Evolutionary conservation across 257 asterid species (phyloP), one percentile per base, ranked within the genome.

Genomic region (Agastache rugosa): DNA sequence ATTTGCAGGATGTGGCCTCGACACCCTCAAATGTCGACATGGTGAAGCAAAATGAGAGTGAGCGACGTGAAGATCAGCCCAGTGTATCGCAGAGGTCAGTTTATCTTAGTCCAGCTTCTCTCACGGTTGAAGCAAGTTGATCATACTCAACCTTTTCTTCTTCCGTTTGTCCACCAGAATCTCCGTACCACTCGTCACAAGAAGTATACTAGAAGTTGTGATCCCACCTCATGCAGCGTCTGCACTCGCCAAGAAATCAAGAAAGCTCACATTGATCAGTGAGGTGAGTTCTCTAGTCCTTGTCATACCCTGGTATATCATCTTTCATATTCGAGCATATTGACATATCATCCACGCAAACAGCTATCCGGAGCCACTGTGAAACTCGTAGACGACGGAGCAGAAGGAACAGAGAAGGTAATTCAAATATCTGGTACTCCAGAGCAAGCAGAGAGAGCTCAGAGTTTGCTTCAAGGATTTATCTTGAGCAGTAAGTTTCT

Each of bases 361-460:
- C 87, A 94, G 97, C 71, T 92, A 66, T 94, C 97, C 0, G 97
- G 99, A 83, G 99, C 97, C 19, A 83, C 84, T 62, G 97, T 92
- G 76, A 89, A 86, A 82, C 82, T 92, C 75, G 76, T 92, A 29
- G 97, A 94, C 44, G 93, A 90, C 39, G 78, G 83, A 39, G 83
- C 92, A 31, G 96, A 94, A 61, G 71, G 67, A 60, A 86, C 87
- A 1, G 93, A 87, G 80, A 92, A 92, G 86, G 76, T 83, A 8
- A 85, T 94, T 37, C 99, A 90, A 78, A 92, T 94, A 87, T 87
- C 97, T 8, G 99, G 97, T 15, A 90, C 93, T 14, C 93, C 91
- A 16, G 99, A 94, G 80, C 99, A 94, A 85, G 87, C 99, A 1
- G 97, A 94, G 86, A 89, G 89, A 80, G 98, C 98, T 74, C 96